Evolutionary conservation across 1,284 basidiomycete genomes (phyloP).

Genomic region (Melampsora occidentalis): DNA sequence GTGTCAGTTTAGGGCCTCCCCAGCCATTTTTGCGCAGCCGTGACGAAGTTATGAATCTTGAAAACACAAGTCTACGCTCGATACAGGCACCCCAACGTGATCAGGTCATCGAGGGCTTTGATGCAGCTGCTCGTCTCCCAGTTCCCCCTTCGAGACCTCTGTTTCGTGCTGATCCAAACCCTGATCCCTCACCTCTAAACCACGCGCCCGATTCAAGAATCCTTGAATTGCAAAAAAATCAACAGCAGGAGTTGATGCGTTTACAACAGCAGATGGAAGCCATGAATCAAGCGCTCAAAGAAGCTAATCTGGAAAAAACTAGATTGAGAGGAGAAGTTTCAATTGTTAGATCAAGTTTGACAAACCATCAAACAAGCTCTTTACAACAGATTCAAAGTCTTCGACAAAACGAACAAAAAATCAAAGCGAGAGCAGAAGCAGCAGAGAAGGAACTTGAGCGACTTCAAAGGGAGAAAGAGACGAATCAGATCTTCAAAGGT

Average conservation of each 20-base stretch:
- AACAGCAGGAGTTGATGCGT: neutral
- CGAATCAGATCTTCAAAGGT: conserved; percentile 14
- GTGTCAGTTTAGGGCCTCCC: too few relatives aligned
- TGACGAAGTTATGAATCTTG: too few relatives aligned
- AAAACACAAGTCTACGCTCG: too few relatives aligned
- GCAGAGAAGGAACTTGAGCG: conserved; percentile 14
- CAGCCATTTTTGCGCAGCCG: too few relatives aligned
- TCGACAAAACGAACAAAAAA: conserved; percentile 1
- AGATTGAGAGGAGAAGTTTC: conserved; percentile 27
- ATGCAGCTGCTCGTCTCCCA: too few relatives aligned
- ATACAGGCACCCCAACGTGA: too few relatives aligned
- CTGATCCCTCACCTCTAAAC: too few relatives aligned
- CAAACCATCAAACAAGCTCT: neutral
- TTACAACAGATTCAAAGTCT: conserved; percentile 1
- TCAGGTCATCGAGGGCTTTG: too few relatives aligned
- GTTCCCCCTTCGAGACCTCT: too few relatives aligned
- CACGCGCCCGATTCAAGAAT: too few relatives aligned
- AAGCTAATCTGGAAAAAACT: conserved; percentile 11
- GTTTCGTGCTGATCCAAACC: too few relatives aligned
- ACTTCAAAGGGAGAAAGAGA: conserved; percentile 2
- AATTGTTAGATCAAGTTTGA: conserved; percentile 17
- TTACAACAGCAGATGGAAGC: conserved; percentile 7
- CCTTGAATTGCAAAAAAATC: neutral
- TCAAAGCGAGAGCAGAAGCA: conserved; percentile 17
- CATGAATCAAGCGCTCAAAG: conserved; percentile 3